These are phyloP conservation scores for Coemansia sp. DNA, from an alignment of 192 early-diverging fungal species.

Conservation along the genomic window DNA sequence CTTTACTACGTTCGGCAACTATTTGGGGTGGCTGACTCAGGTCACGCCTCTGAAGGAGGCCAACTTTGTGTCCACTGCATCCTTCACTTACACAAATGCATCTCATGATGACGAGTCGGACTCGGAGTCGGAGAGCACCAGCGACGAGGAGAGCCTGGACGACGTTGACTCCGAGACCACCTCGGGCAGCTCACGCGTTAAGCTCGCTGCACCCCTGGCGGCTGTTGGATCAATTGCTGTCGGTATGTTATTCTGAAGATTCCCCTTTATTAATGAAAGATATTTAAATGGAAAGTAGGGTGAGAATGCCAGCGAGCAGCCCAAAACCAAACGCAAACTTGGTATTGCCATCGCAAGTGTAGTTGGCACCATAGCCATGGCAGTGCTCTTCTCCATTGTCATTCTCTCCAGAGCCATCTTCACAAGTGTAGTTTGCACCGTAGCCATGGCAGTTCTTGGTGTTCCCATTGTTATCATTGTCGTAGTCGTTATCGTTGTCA, in stretches of 20 bases:
- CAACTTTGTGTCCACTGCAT: slow-evolving; percentile 37
- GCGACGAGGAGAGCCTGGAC: slow-evolving; percentile 10
- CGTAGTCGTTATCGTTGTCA: not conserved
- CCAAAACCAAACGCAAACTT: not conserved
- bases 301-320: not conserved
- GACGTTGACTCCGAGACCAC: slow-evolving; percentile 3
- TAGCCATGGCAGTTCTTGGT: not conserved
- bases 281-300: not conserved
- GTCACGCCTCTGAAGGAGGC: slow-evolving; percentile 33
- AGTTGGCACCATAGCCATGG: not conserved
- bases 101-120: slow-evolving; percentile 3
- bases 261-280: not conserved
- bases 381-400: not conserved
- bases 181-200: not conserved
- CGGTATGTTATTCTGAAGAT: slow-evolving; percentile 2
- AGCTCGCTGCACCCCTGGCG: slow-evolving; percentile 10
- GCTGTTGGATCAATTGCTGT: slow-evolving; percentile 1
- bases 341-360: not conserved
- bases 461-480: not conserved
- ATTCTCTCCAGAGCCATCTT: no score
- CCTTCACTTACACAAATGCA: slow-evolving; percentile 21
- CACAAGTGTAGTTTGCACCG: no score
- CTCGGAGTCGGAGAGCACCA: slow-evolving; percentile 6
- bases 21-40: slow-evolving; percentile 48
- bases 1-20: slow-evolving; percentile 52